These are phyloP conservation scores for Fusarium foetens DNA, from an alignment of 2,329 filamentous ascomycete species.

Conservation along the genomic window DNA sequence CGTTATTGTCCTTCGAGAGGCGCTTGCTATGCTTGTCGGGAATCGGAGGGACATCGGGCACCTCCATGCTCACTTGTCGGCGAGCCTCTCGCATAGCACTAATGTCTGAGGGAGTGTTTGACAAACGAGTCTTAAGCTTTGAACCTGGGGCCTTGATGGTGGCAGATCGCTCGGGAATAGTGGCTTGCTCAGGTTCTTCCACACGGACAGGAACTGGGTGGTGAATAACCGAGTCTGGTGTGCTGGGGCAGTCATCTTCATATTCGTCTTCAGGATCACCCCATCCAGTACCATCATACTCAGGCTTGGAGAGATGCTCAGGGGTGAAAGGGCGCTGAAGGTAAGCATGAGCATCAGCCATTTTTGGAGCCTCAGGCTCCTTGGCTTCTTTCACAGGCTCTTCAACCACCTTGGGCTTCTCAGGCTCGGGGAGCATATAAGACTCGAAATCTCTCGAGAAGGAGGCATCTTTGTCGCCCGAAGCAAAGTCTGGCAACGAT, in stretches of 20 bases:
- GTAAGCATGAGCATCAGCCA: conserved; percentile 51
- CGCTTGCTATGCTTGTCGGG: conserved; percentile 69
- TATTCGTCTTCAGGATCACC: conserved; percentile 63
- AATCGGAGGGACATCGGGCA: conserved; percentile 68
- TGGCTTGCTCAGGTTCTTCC: conserved; percentile 58
- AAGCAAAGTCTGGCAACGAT: conserved; percentile 53
- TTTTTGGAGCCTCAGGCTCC: conserved; percentile 45
- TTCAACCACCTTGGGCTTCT: conserved; percentile 47
- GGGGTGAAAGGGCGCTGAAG: conserved; percentile 61
- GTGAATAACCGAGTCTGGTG: conserved; percentile 90
- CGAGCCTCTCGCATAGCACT: conserved; percentile 86
- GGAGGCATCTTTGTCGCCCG: conserved; percentile 49
- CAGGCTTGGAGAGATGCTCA: conserved; percentile 65
- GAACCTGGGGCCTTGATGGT: conserved; percentile 91
- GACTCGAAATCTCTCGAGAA: conserved; percentile 59
- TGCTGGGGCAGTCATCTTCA: conserved; percentile 69
- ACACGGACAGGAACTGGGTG: conserved; percentile 66
- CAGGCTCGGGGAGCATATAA: conserved; percentile 58
- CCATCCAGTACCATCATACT: conserved; percentile 72
- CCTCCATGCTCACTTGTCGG: conserved; percentile 83
- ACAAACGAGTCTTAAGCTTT: conserved; percentile 88
- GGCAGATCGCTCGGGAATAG: conserved; percentile 82
- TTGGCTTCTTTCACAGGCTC: conserved; percentile 37
- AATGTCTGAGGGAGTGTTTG: conserved; percentile 86
- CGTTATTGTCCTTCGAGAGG: conserved; percentile 59